These are phyloP conservation scores for Amaranthus cruentus DNA, from an alignment of 148 eudicot genomes.

Conservation along the genomic window DNA sequence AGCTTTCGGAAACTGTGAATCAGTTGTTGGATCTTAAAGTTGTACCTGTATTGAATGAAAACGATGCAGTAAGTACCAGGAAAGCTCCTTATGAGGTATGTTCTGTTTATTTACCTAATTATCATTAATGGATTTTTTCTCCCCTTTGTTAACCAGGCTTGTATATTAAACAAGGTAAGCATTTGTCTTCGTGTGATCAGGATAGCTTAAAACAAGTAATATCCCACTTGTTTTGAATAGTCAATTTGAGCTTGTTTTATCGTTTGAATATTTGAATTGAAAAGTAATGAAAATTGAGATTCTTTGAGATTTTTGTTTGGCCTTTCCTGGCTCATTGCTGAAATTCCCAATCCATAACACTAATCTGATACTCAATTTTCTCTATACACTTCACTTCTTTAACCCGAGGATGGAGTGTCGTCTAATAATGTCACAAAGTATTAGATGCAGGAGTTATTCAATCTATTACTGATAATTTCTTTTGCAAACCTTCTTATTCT, in stretches of 20 bases:
- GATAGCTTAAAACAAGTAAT: constrained; percentile 30
- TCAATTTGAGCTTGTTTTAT: constrained; percentile 20
- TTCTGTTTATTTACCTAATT: constrained; percentile 15
- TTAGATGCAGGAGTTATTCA: background rate
- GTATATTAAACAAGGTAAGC: constrained; percentile 27
- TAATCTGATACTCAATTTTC: constrained; percentile 7
- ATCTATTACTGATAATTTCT: constrained; percentile 6
- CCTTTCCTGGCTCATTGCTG: constrained; percentile 15
- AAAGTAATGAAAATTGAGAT: constrained; percentile 3
- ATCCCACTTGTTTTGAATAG: constrained; percentile 27
- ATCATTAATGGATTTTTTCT: constrained; percentile 29
- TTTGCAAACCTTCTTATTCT: constrained; percentile 12
- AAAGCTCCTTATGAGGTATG: constrained; percentile 95
- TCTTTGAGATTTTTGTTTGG: constrained; percentile 11
- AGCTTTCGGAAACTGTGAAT: constrained; percentile 67
- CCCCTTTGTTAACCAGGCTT: constrained; percentile 30
- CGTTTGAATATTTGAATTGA: constrained; percentile 11
- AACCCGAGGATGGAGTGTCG: background rate
- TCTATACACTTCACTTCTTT: background rate
- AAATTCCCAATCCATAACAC: constrained; percentile 8
- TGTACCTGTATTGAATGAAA: constrained; percentile 86
- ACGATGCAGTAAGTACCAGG: constrained; percentile 97
- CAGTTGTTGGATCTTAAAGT: constrained; percentile 61
- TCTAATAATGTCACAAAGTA: background rate
- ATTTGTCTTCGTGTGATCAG: constrained; percentile 30